Conservation (phyloP, 2,329 filamentous ascomycete genomes). For the Phaeosphaeria sp. region DNA sequence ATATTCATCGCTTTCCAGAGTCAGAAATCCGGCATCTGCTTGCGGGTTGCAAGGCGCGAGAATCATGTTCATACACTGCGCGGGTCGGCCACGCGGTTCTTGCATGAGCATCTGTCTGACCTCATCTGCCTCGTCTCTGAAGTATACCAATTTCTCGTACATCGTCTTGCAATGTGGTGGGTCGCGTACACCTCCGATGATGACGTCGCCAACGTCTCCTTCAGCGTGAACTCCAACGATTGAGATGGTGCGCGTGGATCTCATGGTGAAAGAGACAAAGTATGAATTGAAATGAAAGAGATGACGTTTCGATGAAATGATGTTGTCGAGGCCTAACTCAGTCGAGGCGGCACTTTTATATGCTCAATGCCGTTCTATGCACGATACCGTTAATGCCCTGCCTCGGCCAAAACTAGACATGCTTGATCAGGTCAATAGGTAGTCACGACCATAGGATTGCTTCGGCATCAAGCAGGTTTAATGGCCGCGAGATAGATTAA, state of each 20-base stretch:
- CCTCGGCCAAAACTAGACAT: neutral
- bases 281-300: neutral
- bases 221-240: neutral
- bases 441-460: neutral
- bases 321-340: neutral
- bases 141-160: neutral
- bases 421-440: neutral
- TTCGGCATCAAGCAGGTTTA: neutral
- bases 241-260: neutral
- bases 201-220: neutral
- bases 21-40: neutral
- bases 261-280: neutral
- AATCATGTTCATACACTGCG: neutral
- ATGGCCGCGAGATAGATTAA: neutral
- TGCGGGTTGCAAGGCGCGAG: neutral
- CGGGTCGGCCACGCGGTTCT: neutral
- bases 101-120: neutral
- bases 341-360: neutral
- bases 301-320: neutral
- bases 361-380: neutral
- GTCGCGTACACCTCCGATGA: neutral
- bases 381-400: neutral
- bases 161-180: neutral
- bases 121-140: neutral
- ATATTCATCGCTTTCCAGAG: conserved; percentile 57